Percentiles rank a stretch among this genome's conserved stretches.
These are phyloP conservation scores for Bassia scoparia DNA, from an alignment of 148 eudicot genomes.

Conservation along the genomic window DNA sequence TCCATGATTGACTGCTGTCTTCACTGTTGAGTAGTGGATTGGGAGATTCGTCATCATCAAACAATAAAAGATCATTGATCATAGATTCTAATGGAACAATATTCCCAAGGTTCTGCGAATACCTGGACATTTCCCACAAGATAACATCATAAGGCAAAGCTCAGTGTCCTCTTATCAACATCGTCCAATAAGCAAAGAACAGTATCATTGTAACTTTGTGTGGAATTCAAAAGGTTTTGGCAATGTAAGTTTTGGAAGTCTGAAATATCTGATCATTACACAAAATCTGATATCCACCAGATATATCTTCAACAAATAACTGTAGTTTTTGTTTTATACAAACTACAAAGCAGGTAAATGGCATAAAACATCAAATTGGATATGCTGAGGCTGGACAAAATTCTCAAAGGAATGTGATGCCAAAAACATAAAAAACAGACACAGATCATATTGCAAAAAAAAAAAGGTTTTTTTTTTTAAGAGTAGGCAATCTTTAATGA, in stretches of 20 bases:
- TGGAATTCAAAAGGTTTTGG: too few species aligned
- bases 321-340: not conserved
- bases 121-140: constrained; percentile 48
- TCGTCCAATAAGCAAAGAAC: not conserved
- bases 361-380: not conserved
- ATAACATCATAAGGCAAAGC: constrained; percentile 4
- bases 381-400: too few species aligned
- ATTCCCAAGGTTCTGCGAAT: constrained; percentile 49
- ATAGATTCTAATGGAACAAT: too few species aligned
- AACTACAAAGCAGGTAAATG: too few species aligned
- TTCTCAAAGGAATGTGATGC: too few species aligned
- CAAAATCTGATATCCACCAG: not conserved
- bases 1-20: constrained; percentile 88
- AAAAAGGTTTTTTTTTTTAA: too few species aligned
- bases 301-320: not conserved
- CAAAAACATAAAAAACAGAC: too few species aligned
- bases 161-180: not conserved
- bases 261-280: not conserved
- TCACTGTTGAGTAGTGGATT: constrained; percentile 67
- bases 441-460: too few species aligned
- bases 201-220: not conserved
- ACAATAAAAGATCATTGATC: constrained; percentile 82
- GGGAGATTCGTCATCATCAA: constrained; percentile 65
- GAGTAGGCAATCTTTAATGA: too few species aligned
- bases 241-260: not conserved